These are phyloP conservation scores for Luzula sylvatica DNA, from an alignment of 176 grass and related monocot genomes.

Conservation along the genomic window DNA sequence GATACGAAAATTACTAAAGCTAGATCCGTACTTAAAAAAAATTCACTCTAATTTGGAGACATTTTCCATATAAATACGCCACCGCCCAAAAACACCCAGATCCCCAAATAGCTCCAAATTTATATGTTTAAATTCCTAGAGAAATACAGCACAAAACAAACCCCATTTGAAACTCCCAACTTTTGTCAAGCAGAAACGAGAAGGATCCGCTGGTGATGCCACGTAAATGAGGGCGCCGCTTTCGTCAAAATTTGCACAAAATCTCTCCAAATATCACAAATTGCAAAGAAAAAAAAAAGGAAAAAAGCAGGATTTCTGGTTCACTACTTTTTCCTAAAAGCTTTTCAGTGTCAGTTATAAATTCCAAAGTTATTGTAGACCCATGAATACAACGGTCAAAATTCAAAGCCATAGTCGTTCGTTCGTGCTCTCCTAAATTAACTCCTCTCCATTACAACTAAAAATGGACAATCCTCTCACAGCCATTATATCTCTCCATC, in stretches of 20 bases:
- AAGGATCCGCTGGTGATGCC: background rate
- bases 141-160: conserved; percentile 10
- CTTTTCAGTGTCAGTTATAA: background rate
- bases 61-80: background rate
- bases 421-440: background rate
- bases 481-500: too few relatives aligned
- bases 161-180: conserved; percentile 3
- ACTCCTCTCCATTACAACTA: too few relatives aligned
- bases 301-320: background rate
- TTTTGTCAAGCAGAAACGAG: background rate
- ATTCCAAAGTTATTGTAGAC: conserved; percentile 6
- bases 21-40: background rate
- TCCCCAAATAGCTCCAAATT: conserved; percentile 7
- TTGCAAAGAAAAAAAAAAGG: background rate
- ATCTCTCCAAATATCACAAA: background rate
- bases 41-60: background rate
- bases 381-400: conserved; percentile 10
- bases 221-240: conserved; percentile 9
- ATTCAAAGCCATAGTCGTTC: conserved; percentile 2
- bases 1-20: background rate
- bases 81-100: conserved; percentile 8
- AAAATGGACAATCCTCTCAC: background rate
- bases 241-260: conserved; percentile 1
- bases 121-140: background rate
- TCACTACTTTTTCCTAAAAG: background rate